Evolutionary conservation across 441 rosid species (phyloP), one percentile per base, ranked within the genome.

Genomic region (Erodium moschatum): DNA sequence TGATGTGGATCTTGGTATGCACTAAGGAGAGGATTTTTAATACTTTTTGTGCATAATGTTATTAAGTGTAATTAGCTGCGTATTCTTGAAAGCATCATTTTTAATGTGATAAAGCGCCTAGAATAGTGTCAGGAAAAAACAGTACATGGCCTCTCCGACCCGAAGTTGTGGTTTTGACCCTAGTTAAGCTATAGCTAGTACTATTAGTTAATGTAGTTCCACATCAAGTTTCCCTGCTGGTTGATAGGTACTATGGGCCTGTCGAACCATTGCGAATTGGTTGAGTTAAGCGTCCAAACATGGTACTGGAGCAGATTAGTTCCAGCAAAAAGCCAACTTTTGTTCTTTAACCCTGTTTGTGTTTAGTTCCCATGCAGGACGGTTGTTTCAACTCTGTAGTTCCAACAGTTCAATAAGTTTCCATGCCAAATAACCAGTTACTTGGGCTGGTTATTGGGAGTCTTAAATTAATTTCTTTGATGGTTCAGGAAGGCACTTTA

Each of bases 1-100:
- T 44, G 83, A 94, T 68, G 95, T 94, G 46, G 91, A 91, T 80
- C 84, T 94, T 64, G 99, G 99, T 91, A 85, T 44, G 85, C 76
- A 67, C 67, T 66, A 56, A 66, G 70, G 60, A 74, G 40, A 60
- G 31, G 8, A 20, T 67, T 73, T 69, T 50, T 12, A 72, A 35
- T 46, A 46, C 60, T 6, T 1, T 69, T 67, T 66, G 33, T 48
- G 16, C 66, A 54, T 29, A 15, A 52, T 20, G 63, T 58, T 21
- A 19, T 58, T 10, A 8, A 20, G 13, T 7, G 29, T 58, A 20
- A 19, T 58, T 58, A 9, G 29, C 63, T 58, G 29, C 29, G 5
- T 58, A 58, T 58, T 58, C 29, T 20, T 21, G 29, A 58, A 58
- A 20, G 9, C 20, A 5, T 58, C 20, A 20, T 58, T 58, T 19